Base-by-base conservation (phyloP, 1,139 yeast genomes). In the Suhomyces wounanorum region DNA sequence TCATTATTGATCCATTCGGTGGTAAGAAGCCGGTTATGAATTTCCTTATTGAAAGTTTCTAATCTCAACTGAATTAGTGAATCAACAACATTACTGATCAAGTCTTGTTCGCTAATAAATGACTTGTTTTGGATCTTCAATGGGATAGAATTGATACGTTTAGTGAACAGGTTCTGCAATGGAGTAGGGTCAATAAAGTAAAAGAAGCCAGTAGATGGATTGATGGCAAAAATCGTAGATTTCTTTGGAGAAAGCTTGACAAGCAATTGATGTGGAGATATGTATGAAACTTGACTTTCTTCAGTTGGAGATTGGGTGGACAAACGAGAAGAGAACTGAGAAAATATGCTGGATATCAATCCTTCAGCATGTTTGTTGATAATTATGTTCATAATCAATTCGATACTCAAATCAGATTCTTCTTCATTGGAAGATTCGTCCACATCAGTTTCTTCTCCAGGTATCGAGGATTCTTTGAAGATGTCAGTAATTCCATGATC, bases 1-100 rank as follows among this genome's bases (percentile, higher is more conserved):
- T 79, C 83, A 56, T 83, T 82, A 40, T 76, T 72, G 17, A 84
- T 77, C 92, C 92, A 87, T 42, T 84, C 88, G 0, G 87, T 81
- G 5, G 87, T 84, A 40, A 76, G 73, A 56, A 85, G 72, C 68
- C 82, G 79, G 44, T 79, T 78, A 39, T 78, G 71, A 30, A 86
- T 65, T 41, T 83, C 82, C 35, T 75, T 74, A 21, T 78, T 73
- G 51, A 81, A 80, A 25, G 82, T 80, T 45, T 82, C 84, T 47
- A 85, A 65, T 56, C 83, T 79, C 46, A 85, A 62, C 42, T 70
- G 77, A 9, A 77, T 59, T 49, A 82, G 61, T 53, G 67, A 67
- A 55, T 74, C 61, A 55, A 79, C 66, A 52, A 76, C 66, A 47
- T 61, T 61, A n/a, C 59, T 56, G 11, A 72, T 61, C 65, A 75